Conservation (phyloP, 345 rosid species). For the Populus davidiana region DNA sequence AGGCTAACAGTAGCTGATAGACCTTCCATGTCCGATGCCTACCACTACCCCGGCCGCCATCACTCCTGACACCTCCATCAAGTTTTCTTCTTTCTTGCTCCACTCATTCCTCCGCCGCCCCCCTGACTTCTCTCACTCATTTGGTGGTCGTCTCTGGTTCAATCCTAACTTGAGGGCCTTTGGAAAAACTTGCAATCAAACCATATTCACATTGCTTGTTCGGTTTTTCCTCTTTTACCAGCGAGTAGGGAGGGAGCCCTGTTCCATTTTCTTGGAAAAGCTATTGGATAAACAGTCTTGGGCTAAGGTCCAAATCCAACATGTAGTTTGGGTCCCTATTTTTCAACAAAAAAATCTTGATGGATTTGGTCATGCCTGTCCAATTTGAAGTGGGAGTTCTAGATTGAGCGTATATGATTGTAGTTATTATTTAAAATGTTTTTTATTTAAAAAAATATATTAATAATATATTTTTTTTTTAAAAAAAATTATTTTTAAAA, state of each 20-base stretch:
- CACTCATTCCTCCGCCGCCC: not conserved
- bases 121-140: not conserved
- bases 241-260: not conserved
- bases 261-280: not conserved
- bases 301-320: not conserved
- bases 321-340: not conserved
- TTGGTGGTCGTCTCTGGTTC: not conserved
- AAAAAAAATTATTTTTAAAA: too few relatives aligned
- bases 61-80: not conserved
- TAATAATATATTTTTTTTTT: too few relatives aligned
- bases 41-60: not conserved
- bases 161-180: not conserved
- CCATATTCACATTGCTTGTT: not conserved
- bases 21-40: too few relatives aligned
- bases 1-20: not conserved
- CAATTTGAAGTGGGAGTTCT: not conserved
- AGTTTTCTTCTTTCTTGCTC: not conserved
- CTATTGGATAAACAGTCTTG: not conserved
- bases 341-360: not conserved
- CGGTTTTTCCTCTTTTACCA: not conserved
- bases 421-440: too few relatives aligned
- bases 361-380: not conserved
- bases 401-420: too few relatives aligned
- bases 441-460: too few relatives aligned
- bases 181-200: not conserved